These are phyloP conservation scores for Cinchona pubescens DNA, from an alignment of 257 asterid species.

Conservation along the genomic window DNA sequence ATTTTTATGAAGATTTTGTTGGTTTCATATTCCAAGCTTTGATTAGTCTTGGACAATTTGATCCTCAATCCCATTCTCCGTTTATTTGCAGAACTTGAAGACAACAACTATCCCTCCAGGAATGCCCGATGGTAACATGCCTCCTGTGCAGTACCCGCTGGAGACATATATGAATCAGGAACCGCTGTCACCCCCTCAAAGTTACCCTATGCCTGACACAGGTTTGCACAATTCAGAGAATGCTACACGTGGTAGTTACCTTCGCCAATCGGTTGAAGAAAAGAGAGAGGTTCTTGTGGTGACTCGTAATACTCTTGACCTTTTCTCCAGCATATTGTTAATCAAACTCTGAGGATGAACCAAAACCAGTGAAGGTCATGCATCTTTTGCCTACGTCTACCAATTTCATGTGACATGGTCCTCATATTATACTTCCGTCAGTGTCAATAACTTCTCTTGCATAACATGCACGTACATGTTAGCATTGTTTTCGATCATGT, in stretches of 20 bases:
- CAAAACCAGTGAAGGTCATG: constrained; percentile 63
- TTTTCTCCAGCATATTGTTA: constrained; percentile 81
- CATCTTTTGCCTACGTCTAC: background rate
- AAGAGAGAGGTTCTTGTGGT: constrained; percentile 66
- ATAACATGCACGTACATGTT: background rate
- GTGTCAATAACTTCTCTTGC: background rate
- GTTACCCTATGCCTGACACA: constrained; percentile 55
- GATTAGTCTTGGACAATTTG: background rate
- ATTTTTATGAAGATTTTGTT: background rate
- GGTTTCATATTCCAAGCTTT: background rate
- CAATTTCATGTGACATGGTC: background rate
- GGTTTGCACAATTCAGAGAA: constrained; percentile 40
- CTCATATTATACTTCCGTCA: background rate
- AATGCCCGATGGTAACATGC: constrained; percentile 34
- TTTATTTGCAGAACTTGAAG: constrained; percentile 55
- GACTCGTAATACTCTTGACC: constrained; percentile 74
- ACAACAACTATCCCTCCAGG: constrained; percentile 44
- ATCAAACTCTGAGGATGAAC: constrained; percentile 62
- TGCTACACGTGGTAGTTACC: constrained; percentile 33
- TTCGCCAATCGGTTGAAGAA: constrained; percentile 56
- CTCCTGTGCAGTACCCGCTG: constrained; percentile 38
- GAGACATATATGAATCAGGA: constrained; percentile 59
- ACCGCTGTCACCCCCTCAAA: constrained; percentile 52
- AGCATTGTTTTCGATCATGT: background rate
- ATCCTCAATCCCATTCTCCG: background rate